Evolutionary conservation across 116 monocot species (phyloP).

Genomic region (Trichopus zeylanicus): DNA sequence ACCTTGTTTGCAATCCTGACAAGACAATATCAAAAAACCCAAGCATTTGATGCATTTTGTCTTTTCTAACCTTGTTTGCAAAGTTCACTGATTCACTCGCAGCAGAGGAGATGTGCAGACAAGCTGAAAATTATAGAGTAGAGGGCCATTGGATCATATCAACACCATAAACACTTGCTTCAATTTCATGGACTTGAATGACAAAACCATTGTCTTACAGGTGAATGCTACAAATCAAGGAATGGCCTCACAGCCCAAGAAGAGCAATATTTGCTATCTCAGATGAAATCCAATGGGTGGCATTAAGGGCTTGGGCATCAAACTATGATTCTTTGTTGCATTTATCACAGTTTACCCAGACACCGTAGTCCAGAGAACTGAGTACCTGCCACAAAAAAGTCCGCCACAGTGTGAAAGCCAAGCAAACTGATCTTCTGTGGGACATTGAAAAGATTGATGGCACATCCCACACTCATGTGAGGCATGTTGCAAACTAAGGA

Average conservation of each 20-base stretch:
- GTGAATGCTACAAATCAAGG: conserved; percentile 38
- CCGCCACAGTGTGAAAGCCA: conserved; percentile 31
- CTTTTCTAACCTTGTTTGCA: too few relatives aligned
- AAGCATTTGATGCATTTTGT: too few relatives aligned
- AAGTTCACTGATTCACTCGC: conserved; percentile 15
- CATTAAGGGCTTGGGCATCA: conserved; percentile 12
- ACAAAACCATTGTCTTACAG: conserved; percentile 46
- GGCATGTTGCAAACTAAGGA: too few relatives aligned
- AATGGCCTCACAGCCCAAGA: conserved; percentile 26
- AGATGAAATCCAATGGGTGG: conserved; percentile 22
- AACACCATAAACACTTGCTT: conserved; percentile 59
- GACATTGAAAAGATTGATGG: conserved; percentile 23
- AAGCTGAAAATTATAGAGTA: conserved; percentile 40
- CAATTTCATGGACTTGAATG: conserved; percentile 42
- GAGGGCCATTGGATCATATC: conserved; percentile 14
- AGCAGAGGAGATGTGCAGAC: conserved; percentile 56
- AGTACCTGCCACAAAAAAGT: conserved; percentile 41
- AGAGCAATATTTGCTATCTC: conserved; percentile 39
- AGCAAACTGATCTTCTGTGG: conserved; percentile 39
- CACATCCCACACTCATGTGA: too few relatives aligned
- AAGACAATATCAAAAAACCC: too few relatives aligned
- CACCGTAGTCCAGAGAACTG: conserved; percentile 19
- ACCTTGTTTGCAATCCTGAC: too few relatives aligned
- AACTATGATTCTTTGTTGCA: conserved; percentile 25
- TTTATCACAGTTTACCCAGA: conserved; percentile 37